phyloP scores from a whole-genome alignment of 805 yeast species.

The Sugiyamaella marilandica region DNA sequence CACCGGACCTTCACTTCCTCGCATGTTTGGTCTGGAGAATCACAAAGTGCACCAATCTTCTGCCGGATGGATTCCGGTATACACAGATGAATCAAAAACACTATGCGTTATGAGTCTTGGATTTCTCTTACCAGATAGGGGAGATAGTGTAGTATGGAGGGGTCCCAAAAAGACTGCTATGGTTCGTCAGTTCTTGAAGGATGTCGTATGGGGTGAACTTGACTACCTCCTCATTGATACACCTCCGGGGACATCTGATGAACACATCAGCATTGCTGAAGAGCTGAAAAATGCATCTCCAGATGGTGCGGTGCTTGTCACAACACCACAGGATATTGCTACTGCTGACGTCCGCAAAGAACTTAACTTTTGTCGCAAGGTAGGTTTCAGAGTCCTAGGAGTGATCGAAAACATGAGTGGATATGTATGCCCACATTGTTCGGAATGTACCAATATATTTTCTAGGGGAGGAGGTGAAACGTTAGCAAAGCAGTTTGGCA shows the following conservation, averaged over 20 bases:
- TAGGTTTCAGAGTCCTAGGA: slow-evolving; percentile 73
- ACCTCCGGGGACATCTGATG: slow-evolving; percentile 99
- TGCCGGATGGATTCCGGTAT: slow-evolving; percentile 91
- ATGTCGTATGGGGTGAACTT: slow-evolving; percentile 82
- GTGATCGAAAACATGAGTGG: slow-evolving; percentile 97
- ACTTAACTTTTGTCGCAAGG: slow-evolving; percentile 85
- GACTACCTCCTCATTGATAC: slow-evolving; percentile 87
- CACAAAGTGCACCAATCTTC: slow-evolving; percentile 75
- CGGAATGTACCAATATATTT: slow-evolving; percentile 81
- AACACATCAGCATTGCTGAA: slow-evolving; percentile 94
- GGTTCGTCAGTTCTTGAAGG: slow-evolving; percentile 88
- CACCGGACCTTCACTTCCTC: slow-evolving; percentile 93
- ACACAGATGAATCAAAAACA: slow-evolving; percentile 40
- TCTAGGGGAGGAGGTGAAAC: slow-evolving; percentile 87
- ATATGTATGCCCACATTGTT: slow-evolving; percentile 88
- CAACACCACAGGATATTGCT: slow-evolving; percentile 93
- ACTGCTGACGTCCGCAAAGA: slow-evolving; percentile 93
- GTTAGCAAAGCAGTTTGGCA: slow-evolving; percentile 55
- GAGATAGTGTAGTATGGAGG: slow-evolving; percentile 93
- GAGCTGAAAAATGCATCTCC: slow-evolving; percentile 65
- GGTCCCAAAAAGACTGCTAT: slow-evolving; percentile 98
- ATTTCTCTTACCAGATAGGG: slow-evolving; percentile 75
- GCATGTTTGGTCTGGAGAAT: slow-evolving; percentile 89
- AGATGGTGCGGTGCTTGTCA: slow-evolving; percentile 91
- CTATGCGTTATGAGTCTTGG: slow-evolving; percentile 83